Conservation (phyloP, 2,329 filamentous ascomycete genomes). For the Exophiala phaeomuriformis region DNA sequence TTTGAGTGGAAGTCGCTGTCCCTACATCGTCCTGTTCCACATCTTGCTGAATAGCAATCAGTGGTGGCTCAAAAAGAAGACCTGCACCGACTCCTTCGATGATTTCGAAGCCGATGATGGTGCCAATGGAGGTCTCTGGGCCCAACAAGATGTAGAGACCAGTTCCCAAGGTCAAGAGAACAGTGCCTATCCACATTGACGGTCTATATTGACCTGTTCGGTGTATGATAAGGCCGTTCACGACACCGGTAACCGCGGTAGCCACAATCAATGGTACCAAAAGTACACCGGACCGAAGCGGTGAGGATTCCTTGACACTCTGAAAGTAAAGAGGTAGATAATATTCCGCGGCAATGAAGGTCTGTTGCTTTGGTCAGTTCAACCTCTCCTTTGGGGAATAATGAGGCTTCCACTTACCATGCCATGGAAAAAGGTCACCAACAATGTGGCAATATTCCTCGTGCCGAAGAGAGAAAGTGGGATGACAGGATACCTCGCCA, state of each 20-base stretch:
- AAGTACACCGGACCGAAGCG: slow-evolving; percentile 50
- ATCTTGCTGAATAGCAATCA: slow-evolving; percentile 51
- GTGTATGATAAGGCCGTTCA: slow-evolving; percentile 44
- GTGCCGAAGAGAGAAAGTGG: slow-evolving; percentile 63
- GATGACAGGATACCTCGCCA: slow-evolving; percentile 71
- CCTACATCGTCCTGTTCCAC: slow-evolving; percentile 46
- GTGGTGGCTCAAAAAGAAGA: slow-evolving; percentile 48
- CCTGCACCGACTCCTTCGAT: slow-evolving; percentile 40
- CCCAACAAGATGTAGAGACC: slow-evolving; percentile 42
- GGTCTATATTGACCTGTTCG: slow-evolving; percentile 45
- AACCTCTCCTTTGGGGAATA: neutral
- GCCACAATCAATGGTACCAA: slow-evolving; percentile 53
- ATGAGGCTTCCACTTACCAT: slow-evolving; percentile 12
- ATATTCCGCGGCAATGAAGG: slow-evolving; percentile 33
- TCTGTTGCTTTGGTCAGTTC: slow-evolving; percentile 9
- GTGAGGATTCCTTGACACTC: slow-evolving; percentile 55
- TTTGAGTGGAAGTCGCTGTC: slow-evolving; percentile 55
- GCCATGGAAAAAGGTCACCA: slow-evolving; percentile 31
- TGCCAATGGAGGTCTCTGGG: slow-evolving; percentile 39
- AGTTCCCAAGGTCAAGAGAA: slow-evolving; percentile 40
- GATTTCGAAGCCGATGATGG: slow-evolving; percentile 39
- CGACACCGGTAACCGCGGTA: slow-evolving; percentile 41
- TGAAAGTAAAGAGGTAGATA: slow-evolving; percentile 71
- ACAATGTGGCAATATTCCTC: slow-evolving; percentile 40
- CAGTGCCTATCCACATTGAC: slow-evolving; percentile 40